Percentiles rank a stretch among this genome's conserved stretches.
phyloP scores from a whole-genome alignment of 306 rosid genomes.

The Pachyrhizus erosus region DNA sequence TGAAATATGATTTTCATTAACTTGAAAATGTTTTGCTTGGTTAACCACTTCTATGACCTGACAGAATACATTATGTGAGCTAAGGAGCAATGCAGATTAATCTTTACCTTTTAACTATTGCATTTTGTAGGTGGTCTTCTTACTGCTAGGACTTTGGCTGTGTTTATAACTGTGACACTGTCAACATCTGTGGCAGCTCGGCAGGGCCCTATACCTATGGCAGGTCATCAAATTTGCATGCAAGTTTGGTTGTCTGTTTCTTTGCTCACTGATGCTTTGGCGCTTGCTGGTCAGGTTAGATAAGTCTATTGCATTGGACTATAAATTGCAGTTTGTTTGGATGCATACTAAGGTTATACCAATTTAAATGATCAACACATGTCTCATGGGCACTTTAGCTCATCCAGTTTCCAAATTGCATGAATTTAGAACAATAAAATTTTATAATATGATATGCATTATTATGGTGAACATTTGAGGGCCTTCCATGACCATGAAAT shows the following conservation, averaged over 20 bases:
- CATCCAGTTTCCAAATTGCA: constrained; percentile 22
- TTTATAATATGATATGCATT: constrained; percentile 2
- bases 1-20: constrained; percentile 25
- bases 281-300: constrained; percentile 95
- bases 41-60: constrained; percentile 21
- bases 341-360: constrained; percentile 10
- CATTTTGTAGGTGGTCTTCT: constrained; percentile 81
- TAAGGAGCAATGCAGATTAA: constrained; percentile 14
- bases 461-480: constrained; percentile 15
- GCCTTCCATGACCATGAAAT: constrained; percentile 15
- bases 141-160: constrained; percentile 83
- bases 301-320: constrained; percentile 23
- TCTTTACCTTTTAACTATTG: constrained; percentile 35
- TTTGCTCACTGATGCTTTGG: constrained; percentile 91
- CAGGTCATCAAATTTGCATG: constrained; percentile 90
- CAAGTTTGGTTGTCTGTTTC: constrained; percentile 94
- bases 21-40: constrained; percentile 29
- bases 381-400: constrained; percentile 11
- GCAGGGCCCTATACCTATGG: constrained; percentile 88
- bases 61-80: neutral
- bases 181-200: constrained; percentile 91
- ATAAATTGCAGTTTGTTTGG: constrained; percentile 13
- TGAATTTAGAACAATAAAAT: constrained; percentile 8
- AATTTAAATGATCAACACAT: constrained; percentile 18
- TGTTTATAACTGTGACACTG: constrained; percentile 74